Percentiles rank a stretch among this genome's conserved stretches.
These are phyloP conservation scores for Scutellaria barbata DNA, from an alignment of 257 asterid species.

Conservation along the genomic window DNA sequence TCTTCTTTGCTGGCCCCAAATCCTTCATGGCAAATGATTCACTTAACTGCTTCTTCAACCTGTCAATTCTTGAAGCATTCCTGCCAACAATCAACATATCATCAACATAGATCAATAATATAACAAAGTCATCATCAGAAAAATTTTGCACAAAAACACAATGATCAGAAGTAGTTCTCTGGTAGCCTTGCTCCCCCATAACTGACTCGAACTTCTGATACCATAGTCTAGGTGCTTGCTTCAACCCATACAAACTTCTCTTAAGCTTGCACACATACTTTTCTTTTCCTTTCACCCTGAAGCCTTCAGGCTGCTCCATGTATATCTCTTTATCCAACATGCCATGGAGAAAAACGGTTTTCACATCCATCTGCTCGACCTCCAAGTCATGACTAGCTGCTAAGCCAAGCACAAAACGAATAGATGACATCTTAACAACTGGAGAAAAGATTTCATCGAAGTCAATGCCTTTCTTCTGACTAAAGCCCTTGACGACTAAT, in stretches of 20 bases:
- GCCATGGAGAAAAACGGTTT: slow-evolving; percentile 25
- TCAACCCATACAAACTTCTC: neutral
- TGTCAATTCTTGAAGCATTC: neutral
- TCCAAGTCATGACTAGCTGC: slow-evolving; percentile 17
- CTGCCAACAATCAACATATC: neutral
- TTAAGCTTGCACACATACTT: neutral
- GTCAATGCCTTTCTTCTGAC: neutral
- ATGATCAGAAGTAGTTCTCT: neutral
- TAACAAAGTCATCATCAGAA: neutral
- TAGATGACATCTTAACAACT: neutral
- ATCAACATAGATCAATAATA: too few species aligned
- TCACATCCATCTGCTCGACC: slow-evolving; percentile 26
- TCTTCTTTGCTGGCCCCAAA: neutral
- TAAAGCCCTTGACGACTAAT: neutral
- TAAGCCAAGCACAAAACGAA: neutral
- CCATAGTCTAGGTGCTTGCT: neutral
- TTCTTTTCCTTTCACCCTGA: neutral
- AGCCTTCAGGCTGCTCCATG: neutral
- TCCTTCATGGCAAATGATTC: neutral
- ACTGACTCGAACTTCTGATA: neutral
- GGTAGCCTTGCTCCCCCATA: neutral
- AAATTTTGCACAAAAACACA: neutral
- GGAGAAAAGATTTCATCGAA: slow-evolving; percentile 14
- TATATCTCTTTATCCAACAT: neutral
- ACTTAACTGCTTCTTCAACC: neutral